Base-by-base conservation (phyloP, 1,284 basidiomycete species). In the Puccinia triticina region DNA sequence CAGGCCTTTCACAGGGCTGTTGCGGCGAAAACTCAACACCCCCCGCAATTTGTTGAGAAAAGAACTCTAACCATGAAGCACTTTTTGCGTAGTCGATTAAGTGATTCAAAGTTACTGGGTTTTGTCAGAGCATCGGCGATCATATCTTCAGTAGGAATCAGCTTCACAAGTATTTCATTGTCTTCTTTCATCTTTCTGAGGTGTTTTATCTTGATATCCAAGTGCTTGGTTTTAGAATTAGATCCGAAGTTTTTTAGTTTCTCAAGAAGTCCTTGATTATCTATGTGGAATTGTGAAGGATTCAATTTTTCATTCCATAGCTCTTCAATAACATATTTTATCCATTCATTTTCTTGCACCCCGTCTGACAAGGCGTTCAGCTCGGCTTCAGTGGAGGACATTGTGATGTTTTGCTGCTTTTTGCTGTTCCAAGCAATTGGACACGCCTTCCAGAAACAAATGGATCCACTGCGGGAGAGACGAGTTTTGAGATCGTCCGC, bases 401-500 rank as follows among this genome's bases (percentile, higher is more conserved):
- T 7, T 7, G 64, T 67, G 7, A 67, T 67, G 64, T 43, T 40
- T 2, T 23, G 16, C 18, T 67, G 64, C 34, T 37, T 67, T 18
- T 40, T 67, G 34, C 64, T 67, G 34, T 67, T 67, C 64, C 64
- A 67, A 43, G 64, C 64, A 37, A 67, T n/a, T 37, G 64, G 64
- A 37, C 12, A 67, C 2, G 12, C 5, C 34, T 67, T 40, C 64
- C 64, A 67, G 21, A 40, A 67, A 29, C 32, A 67, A 2, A 67
- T 67, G 1, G 34, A 67, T 14, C 64, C 64, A n/a, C 64, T 37
- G 3, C 21, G 10, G 18, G 2, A 67, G 1, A 67, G 18, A 3
- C 32, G 5, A 7, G 64, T 37, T 37, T 67, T 34, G 2, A 40
- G 18, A n/a, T 40, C 64, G 40, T 67, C 34, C 1, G 64, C 64